A percentile compares a stretch with the other conserved stretches of the same genome.
These are phyloP conservation scores for cucumber (Cucumis sativus) DNA, from an alignment of 306 rosid genomes.

Conservation along the genomic window DNA sequence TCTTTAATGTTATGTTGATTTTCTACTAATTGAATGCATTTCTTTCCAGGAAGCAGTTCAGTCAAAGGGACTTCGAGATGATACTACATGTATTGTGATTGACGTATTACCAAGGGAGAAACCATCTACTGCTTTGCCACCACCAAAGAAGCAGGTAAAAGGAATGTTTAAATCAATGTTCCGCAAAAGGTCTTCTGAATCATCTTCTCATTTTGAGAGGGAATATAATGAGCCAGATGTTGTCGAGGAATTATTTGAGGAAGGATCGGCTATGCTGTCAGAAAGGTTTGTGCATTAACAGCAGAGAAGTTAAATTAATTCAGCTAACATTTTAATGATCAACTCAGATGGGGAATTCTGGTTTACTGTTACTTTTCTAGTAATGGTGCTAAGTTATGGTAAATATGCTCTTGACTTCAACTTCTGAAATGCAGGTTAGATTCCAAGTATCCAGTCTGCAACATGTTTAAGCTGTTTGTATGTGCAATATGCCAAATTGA, in stretches of 20 bases:
- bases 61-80: constrained; percentile 97
- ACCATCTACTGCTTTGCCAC: constrained; percentile 41
- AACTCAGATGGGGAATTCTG: constrained; percentile 1
- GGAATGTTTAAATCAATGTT: constrained; percentile 83
- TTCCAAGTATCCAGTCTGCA: constrained; percentile 85
- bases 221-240: constrained; percentile 68
- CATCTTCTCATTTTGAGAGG: constrained; percentile 56
- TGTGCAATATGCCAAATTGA: constrained; percentile 96
- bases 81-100: constrained; percentile 88
- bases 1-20: neutral
- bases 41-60: constrained; percentile 70
- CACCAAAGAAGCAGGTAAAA: constrained; percentile 56
- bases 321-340: neutral
- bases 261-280: constrained; percentile 93
- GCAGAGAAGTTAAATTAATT: neutral
- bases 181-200: constrained; percentile 57
- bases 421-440: constrained; percentile 57
- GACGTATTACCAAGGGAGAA: constrained; percentile 77
- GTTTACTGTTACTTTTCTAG: neutral
- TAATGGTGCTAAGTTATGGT: neutral
- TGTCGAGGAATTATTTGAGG: constrained; percentile 81
- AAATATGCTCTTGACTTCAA: neutral
- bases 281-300: constrained; percentile 55
- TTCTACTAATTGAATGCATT: neutral
- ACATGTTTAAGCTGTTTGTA: constrained; percentile 91